phyloP scores from a whole-genome alignment of 352 stramenopile species.

The Globisporangium irregulare region DNA sequence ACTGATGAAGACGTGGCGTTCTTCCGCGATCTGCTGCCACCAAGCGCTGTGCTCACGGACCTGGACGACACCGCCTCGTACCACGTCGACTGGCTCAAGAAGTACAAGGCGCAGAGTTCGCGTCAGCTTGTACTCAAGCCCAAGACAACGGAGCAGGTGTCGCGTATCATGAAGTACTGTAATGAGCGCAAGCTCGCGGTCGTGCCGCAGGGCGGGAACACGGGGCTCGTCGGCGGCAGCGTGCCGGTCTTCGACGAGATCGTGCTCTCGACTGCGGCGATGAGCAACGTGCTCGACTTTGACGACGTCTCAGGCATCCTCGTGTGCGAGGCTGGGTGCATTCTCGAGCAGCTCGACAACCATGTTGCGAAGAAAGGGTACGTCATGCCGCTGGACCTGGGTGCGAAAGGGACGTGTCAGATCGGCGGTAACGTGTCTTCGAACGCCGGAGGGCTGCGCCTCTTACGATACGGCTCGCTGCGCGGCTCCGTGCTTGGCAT shows the following conservation, averaged over 20 bases:
- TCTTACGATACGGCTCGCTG: slow-evolving; percentile 93
- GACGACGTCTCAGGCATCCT: slow-evolving; percentile 85
- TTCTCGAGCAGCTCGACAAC: slow-evolving; percentile 93
- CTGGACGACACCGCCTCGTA: slow-evolving; percentile 64
- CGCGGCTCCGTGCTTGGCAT: slow-evolving; percentile 93
- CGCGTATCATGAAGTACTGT: slow-evolving; percentile 91
- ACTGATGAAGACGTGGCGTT: slow-evolving; percentile 55
- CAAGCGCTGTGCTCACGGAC: slow-evolving; percentile 61
- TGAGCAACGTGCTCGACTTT: slow-evolving; percentile 91
- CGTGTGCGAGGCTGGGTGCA: slow-evolving; percentile 89
- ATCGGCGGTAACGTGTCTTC: slow-evolving; percentile 96
- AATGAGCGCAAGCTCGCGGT: slow-evolving; percentile 86
- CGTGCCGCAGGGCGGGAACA: slow-evolving; percentile 97
- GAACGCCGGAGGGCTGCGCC: slow-evolving; percentile 94
- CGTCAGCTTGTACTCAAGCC: slow-evolving; percentile 78
- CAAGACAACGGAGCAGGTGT: slow-evolving; percentile 85
- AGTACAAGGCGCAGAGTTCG: slow-evolving; percentile 59
- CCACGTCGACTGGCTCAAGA: slow-evolving; percentile 83
- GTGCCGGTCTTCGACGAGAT: slow-evolving; percentile 93
- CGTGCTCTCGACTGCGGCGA: slow-evolving; percentile 89
- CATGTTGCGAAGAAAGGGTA: slow-evolving; percentile 79
- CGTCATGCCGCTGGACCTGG: slow-evolving; percentile 95
- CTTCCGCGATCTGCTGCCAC: slow-evolving; percentile 59
- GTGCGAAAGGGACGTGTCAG: slow-evolving; percentile 94
- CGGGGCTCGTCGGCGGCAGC: slow-evolving; percentile 93